Evolutionary conservation across 2,329 filamentous ascomycete species (phyloP), one percentile per base, ranked within the genome.

Genomic region (Magnaporthiopsis incrustans): DNA sequence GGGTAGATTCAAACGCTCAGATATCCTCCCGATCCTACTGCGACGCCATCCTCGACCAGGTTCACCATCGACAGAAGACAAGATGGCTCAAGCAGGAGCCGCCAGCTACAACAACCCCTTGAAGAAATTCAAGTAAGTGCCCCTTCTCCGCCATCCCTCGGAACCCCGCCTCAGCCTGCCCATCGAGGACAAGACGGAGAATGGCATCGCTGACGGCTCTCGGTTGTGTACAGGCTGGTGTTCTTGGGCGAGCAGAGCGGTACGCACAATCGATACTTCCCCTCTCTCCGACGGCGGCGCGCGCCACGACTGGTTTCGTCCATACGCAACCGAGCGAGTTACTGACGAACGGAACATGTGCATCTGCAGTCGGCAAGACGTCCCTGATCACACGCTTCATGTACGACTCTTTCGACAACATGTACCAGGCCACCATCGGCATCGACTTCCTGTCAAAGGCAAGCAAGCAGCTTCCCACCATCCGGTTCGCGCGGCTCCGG

Each of bases 371-470:
- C 72, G 95, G 95, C 75, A 99, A 99, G 82, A 99, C 95, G 38
- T 99, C 95, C 67, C 81, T 99, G 72, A 99, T 99, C 77, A 99
- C 95, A 69, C 89, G 95, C 69, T 99, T 99, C 83, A 99, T 99
- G 95, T 99, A 99, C 84, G 95, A 99, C 79, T 98, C 95, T 60
- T 99, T 99, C 82, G 95, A 99, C 83, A 97, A 96, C 80, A 98
- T 94, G 84, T 99, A 99, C 81, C 95, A 99, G 79, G 95, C 95
- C 65, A 99, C 95, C 56, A 98, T 99, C 74, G 95, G 95, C 74
- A 99, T 99, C 81, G 95, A 99, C 79, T 99, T 99, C 76, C 86
- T 99, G 70, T 97, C 93, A 73, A 99, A 99, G 89, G 92, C 91
- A 82, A 76, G 70, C 62, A 62, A 35, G 15, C 50, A 30, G 32